Evolutionary conservation across 2,329 filamentous ascomycete species (phyloP).

Genomic region (Keithomyces neogunnii): DNA sequence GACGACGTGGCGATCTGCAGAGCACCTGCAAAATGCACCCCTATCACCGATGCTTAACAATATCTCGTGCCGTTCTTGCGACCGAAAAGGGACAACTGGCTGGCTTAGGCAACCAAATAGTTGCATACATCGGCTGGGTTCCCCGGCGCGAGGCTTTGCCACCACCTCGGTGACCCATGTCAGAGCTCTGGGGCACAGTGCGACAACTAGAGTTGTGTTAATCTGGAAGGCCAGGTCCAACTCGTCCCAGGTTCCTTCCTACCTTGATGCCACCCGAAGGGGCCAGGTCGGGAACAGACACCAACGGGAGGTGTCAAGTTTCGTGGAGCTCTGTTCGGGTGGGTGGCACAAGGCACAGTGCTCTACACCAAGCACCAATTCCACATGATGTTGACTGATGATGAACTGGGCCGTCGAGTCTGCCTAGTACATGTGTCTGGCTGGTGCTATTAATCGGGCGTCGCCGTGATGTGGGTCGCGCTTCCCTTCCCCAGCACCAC

Average conservation of each 20-base stretch:
- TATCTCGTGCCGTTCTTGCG: neutral
- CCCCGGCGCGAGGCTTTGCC: neutral
- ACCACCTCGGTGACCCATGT: neutral
- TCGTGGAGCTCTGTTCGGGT: neutral
- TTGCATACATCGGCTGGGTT: neutral
- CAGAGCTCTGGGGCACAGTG: neutral
- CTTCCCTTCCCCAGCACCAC: neutral
- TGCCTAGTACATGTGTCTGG: neutral
- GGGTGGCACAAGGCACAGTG: neutral
- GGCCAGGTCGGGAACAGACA: neutral
- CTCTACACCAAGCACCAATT: neutral
- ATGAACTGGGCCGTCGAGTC: neutral
- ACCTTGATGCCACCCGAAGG: too few relatives aligned
- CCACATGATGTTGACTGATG: neutral
- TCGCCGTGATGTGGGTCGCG: neutral
- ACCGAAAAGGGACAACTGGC: neutral
- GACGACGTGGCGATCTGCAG: too few relatives aligned
- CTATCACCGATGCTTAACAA: too few relatives aligned
- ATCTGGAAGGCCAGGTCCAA: too few relatives aligned
- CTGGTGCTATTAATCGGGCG: neutral
- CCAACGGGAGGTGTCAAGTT: neutral
- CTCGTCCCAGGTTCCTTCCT: too few relatives aligned
- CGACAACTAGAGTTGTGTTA: too few relatives aligned
- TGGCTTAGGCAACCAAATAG: neutral
- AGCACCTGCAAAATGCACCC: too few relatives aligned